phyloP scores from a whole-genome alignment of 2,329 filamentous ascomycete species.

The Colletotrichum kahawae region DNA sequence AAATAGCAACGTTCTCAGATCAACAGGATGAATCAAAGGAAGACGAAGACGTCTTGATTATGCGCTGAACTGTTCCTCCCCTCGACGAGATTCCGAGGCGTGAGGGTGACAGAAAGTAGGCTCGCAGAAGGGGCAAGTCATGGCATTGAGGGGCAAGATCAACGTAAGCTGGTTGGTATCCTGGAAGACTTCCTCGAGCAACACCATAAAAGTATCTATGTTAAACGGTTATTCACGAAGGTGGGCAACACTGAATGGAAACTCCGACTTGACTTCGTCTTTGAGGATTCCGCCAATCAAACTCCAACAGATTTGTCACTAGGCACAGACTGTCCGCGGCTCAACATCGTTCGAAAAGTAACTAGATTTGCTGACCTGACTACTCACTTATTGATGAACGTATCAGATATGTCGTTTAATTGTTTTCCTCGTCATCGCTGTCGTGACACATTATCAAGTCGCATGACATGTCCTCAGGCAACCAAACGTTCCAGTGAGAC shows the following conservation, averaged over 20 bases:
- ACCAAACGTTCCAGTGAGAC: background rate
- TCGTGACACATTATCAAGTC: background rate
- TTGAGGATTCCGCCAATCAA: background rate
- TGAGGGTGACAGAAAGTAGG: rapidly evolving
- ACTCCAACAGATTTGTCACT: background rate
- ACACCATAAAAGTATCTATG: rapidly evolving
- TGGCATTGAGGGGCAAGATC: background rate
- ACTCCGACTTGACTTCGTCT: background rate
- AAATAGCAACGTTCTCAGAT: background rate
- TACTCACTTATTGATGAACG: background rate
- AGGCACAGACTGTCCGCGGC: rapidly evolving
- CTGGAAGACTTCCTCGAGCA: background rate
- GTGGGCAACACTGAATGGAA: rapidly evolving
- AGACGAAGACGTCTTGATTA: background rate
- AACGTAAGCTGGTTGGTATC: background rate
- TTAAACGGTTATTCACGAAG: background rate
- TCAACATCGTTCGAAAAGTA: too few species aligned
- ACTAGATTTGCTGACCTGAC: rapidly evolving
- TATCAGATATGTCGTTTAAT: rapidly evolving
- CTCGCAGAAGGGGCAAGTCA: background rate
- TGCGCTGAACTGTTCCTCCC: background rate
- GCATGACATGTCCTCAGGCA: background rate
- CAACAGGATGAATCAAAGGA: background rate
- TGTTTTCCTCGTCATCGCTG: rapidly evolving
- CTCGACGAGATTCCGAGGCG: background rate